A percentile compares a stretch with the other conserved stretches of the same genome.
These are phyloP conservation scores for Lizanozyma gosingica DNA, from an alignment of 1,139 yeast genomes.

Conservation along the genomic window DNA sequence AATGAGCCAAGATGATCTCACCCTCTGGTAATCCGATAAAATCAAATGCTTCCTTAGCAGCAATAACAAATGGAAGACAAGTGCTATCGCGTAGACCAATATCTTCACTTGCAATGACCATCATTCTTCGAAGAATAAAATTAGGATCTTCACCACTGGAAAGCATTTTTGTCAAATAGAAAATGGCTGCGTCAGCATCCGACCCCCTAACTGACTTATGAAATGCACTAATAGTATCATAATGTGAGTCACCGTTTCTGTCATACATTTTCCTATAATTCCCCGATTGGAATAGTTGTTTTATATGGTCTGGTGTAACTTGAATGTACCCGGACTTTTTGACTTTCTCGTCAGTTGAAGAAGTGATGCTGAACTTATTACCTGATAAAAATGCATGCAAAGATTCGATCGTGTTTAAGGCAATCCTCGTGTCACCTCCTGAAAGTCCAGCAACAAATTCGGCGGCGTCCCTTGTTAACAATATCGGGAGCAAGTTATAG, in stretches of 20 bases:
- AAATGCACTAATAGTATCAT: slow-evolving; percentile 89
- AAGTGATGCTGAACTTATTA: slow-evolving; percentile 10
- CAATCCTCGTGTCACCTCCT: slow-evolving; percentile 84
- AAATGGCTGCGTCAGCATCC: slow-evolving; percentile 82
- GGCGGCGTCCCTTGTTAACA: slow-evolving; percentile 47
- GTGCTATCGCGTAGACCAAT: slow-evolving; percentile 76
- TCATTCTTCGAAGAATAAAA: slow-evolving; percentile 86
- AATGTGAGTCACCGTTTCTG: slow-evolving; percentile 82
- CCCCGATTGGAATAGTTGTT: slow-evolving; percentile 25
- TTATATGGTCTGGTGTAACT: slow-evolving; percentile 26
- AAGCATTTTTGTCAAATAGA: slow-evolving; percentile 79
- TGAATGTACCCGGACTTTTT: slow-evolving; percentile 11
- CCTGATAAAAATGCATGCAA: slow-evolving; percentile 36
- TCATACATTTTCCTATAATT: slow-evolving; percentile 52
- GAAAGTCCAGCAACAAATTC: slow-evolving; percentile 70
- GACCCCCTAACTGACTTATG: slow-evolving; percentile 88
- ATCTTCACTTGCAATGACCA: slow-evolving; percentile 88
- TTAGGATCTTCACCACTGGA: slow-evolving; percentile 91
- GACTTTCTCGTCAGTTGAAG: neutral
- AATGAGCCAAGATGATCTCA: slow-evolving; percentile 81
- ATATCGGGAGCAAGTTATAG: slow-evolving; percentile 35
- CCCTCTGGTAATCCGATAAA: slow-evolving; percentile 97
- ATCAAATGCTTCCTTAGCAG: slow-evolving; percentile 81
- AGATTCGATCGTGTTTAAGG: slow-evolving; percentile 63
- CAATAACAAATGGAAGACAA: slow-evolving; percentile 77